These are phyloP conservation scores for Trapa bicornis DNA, from an alignment of 345 rosid genomes.

Conservation along the genomic window DNA sequence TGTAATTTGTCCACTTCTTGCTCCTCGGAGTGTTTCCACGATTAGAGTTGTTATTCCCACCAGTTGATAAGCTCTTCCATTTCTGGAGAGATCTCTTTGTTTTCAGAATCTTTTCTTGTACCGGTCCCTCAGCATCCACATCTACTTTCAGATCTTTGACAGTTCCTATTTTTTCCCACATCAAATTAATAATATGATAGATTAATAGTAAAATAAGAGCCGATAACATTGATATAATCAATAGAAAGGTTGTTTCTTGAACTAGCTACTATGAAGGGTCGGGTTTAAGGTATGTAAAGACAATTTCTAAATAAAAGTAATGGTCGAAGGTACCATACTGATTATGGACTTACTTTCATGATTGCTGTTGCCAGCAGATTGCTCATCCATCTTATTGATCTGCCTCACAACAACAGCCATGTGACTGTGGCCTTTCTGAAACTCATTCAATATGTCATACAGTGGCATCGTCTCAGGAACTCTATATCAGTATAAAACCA, in stretches of 20 bases:
- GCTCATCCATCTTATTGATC: constrained; percentile 23
- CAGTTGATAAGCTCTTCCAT: constrained; percentile 71
- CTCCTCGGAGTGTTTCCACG: constrained; percentile 37
- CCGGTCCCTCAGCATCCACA: constrained; percentile 38
- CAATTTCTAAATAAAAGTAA: too few relatives aligned
- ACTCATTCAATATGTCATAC: constrained; percentile 93
- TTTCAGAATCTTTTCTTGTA: constrained; percentile 34
- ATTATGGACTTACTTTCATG: constrained; percentile 23
- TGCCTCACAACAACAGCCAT: constrained; percentile 85
- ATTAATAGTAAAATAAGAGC: not conserved
- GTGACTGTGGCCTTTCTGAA: constrained; percentile 98
- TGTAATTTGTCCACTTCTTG: constrained; percentile 67
- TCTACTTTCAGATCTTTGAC: constrained; percentile 48
- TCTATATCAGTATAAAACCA: constrained; percentile 17
- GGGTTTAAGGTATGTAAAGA: too few relatives aligned
- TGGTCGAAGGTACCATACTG: not conserved
- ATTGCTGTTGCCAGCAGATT: constrained; percentile 12
- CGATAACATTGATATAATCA: too few relatives aligned
- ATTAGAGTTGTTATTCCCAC: constrained; percentile 19
- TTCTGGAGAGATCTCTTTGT: constrained; percentile 57
- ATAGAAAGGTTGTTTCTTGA: too few relatives aligned
- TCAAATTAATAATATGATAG: not conserved
- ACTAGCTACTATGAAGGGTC: too few relatives aligned
- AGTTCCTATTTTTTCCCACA: constrained; percentile 16
- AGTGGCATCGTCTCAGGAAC: constrained; percentile 73